Evolutionary conservation across 1,284 basidiomycete genomes (phyloP), one percentile per base, ranked within the genome.

Genomic region (Ceratobasidium theobromae): DNA sequence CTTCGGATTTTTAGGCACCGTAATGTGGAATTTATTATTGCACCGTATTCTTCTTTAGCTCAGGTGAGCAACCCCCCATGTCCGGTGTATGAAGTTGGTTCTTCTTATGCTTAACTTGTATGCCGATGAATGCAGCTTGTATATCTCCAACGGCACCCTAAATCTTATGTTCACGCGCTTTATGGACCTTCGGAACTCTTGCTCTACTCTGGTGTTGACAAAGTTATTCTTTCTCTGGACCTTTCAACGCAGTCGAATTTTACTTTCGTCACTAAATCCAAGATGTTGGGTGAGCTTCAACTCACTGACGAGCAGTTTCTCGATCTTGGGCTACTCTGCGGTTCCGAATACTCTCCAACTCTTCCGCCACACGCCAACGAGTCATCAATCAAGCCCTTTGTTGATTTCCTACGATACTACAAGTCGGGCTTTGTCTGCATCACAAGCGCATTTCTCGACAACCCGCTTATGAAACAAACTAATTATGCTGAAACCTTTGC

Each of bases 1-100:
- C 80, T 98, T 71, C 84, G 95, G 66, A 90, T 96, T 68, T 97
- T 99, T 77, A 87, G 94, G 75, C 93, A 98, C 78, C 83, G 96
- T 46, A 93, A 94, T 73, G 94, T 98, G 70, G 96, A 99, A 78
- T 98, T 95, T 75, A 82, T 99, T 51, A 87, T 98, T 69, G 95
- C 97, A 40, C 96, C 96, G 8, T 99, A 99, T 77, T 81, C 94
- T 54, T 88, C 94, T 45, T 92, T 91, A 84, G 92, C 95, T 46
- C 96, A 98, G 84, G 94, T 95, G 67, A 74, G 76, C 72, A 78
- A 76, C 72, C 55, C 40, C 55, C 65, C 14, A 35, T 54, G 28
- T 45, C 58, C 68, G n/a, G 41, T 55, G 23, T 28, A 33, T 25
- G 33, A 14, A 45, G 8, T 40, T 55, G 45, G 46, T 27, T 46